A percentile compares a stretch with the other conserved stretches of the same genome.
Evolutionary conservation across 371 early-diverging fungal species (phyloP).

Genomic region (Rhizomucor pusillus): DNA sequence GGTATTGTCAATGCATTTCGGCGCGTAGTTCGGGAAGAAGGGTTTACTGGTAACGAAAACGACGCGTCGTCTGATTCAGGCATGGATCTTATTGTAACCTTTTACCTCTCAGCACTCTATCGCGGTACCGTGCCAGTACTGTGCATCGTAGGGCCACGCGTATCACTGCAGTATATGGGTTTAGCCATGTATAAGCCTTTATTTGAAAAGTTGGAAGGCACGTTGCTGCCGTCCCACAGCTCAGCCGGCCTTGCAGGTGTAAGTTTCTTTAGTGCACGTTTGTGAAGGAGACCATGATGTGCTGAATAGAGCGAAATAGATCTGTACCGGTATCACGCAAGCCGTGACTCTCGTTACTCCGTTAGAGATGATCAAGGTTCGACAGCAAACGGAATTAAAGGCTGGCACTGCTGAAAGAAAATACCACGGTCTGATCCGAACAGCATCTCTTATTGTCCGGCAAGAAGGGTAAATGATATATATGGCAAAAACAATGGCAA

Average conservation of each 20-base stretch:
- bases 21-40: slow-evolving; percentile 8
- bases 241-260: slow-evolving; percentile 53
- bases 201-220: slow-evolving; percentile 47
- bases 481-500: background rate
- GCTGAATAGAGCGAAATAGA: slow-evolving; percentile 11
- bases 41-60: background rate
- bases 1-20: slow-evolving; percentile 35
- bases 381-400: slow-evolving; percentile 51
- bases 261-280: no score
- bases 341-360: slow-evolving; percentile 52
- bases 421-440: slow-evolving; percentile 40
- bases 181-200: slow-evolving; percentile 52
- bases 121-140: slow-evolving; percentile 49
- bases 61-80: background rate
- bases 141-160: slow-evolving; percentile 51
- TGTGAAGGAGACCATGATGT: no score
- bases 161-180: slow-evolving; percentile 49
- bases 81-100: background rate
- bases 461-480: slow-evolving; percentile 43
- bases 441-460: slow-evolving; percentile 37
- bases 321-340: slow-evolving; percentile 54
- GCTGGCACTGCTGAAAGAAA: slow-evolving; percentile 28
- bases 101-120: slow-evolving; percentile 31
- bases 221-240: slow-evolving; percentile 39
- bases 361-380: slow-evolving; percentile 51